Base-by-base conservation (phyloP, 345 rosid genomes). In the Orychophragmus violaceus region DNA sequence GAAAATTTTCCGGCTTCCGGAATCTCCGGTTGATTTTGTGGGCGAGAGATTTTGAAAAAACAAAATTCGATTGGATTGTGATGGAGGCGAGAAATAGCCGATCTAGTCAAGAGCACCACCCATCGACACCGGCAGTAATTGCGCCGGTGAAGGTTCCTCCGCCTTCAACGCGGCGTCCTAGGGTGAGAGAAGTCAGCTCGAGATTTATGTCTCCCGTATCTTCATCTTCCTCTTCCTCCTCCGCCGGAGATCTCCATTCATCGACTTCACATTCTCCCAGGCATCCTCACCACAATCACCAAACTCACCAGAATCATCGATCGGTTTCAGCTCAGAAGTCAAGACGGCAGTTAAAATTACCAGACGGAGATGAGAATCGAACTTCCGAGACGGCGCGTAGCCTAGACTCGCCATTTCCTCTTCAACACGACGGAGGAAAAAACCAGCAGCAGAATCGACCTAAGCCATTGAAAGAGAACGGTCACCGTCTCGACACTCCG, bases 141-240 rank as follows among this genome's bases (percentile, higher is more conserved):
- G 58, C 45, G 51, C 69, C 63, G 12, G 42, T 29, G 4, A 64
- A 67, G 17, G 21, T 70, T 53, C 85, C 84, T 2, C 88, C 84
- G 0, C 79, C 84, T 3, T 70, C 85, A 0, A 83, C 82, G 1
- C 69, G 97, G 36, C 72, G 97, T 24, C 95, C 87, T 0, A 80
- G 95, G 56, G 95, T 90, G 1, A 83, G 97, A 71, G 95, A 88
- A 71, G 93, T 88, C 2, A 84, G 91, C 23, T 90, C 95, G 5
- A 64, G 95, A 65, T 90, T 88, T 66, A 88, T 90, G 97, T 82
- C 97, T 68, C 90, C 97, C 0, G 65, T 66, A 5, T 73, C 89
- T 7, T 77, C 78, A 1, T 72, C 67, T 0, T 71, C 71, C 0
- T 74, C 73, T 1, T 60, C 77, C 7, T 53, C 73, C 17, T 55